These are phyloP conservation scores for Coprinopsis marcescibilis DNA, from an alignment of 768 basidiomycete species.

Conservation along the genomic window DNA sequence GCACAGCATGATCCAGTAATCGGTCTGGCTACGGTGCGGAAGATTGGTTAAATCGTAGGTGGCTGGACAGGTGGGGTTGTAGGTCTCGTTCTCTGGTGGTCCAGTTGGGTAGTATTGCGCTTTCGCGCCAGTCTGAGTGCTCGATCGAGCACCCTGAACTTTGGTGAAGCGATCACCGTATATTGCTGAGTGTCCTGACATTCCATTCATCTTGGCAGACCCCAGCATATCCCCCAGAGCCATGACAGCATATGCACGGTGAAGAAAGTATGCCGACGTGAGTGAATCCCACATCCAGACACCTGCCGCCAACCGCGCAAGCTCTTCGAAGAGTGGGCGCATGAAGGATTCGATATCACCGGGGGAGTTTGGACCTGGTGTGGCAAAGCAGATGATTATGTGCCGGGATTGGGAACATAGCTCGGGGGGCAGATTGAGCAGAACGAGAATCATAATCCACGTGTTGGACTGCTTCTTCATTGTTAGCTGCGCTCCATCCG, in stretches of 20 bases:
- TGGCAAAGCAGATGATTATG: conserved; percentile 16
- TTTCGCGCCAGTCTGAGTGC: conserved; percentile 15
- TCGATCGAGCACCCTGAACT: conserved; percentile 21
- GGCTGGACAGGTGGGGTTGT: conserved; percentile 17
- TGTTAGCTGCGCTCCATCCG: conserved; percentile 25
- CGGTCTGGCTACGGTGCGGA: neutral
- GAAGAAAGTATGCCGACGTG: conserved; percentile 18
- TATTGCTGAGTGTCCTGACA: conserved; percentile 22
- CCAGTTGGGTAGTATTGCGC: conserved; percentile 23
- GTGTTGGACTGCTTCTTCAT: conserved; percentile 26
- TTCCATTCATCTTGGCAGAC: conserved; percentile 26
- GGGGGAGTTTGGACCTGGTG: conserved; percentile 20
- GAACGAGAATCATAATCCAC: conserved; percentile 19
- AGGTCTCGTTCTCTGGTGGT: conserved; percentile 18
- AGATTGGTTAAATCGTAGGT: neutral
- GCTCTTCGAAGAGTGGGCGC: conserved; percentile 22
- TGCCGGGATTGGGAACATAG: conserved; percentile 14
- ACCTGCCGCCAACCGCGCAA: conserved; percentile 21
- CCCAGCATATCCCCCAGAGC: conserved; percentile 27
- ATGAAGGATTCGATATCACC: conserved; percentile 20
- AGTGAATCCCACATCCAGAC: conserved; percentile 30
- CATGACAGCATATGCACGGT: conserved; percentile 16
- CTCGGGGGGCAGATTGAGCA: conserved; percentile 19
- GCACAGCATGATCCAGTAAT: neutral
- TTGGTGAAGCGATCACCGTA: conserved; percentile 25